These are phyloP conservation scores for Epichloe coenophiala DNA, from an alignment of 2,329 filamentous ascomycete species.

Conservation along the genomic window DNA sequence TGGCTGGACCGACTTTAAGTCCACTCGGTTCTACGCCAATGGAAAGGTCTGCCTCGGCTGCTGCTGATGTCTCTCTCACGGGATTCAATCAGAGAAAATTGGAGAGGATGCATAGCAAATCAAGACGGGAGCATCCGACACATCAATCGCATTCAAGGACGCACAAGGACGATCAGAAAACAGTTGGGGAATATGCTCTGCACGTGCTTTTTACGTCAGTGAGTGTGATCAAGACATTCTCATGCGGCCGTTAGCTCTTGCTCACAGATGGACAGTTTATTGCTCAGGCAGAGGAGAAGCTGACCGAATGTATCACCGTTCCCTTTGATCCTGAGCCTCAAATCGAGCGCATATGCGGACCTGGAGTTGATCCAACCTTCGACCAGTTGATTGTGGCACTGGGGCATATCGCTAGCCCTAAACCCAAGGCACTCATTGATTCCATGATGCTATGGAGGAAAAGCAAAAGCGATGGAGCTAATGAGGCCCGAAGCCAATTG, in stretches of 20 bases:
- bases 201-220: constrained; percentile 92
- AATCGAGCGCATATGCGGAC: constrained; percentile 82
- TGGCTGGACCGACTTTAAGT: constrained; percentile 26
- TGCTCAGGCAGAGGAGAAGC: constrained; percentile 89
- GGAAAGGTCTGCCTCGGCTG: constrained; percentile 34
- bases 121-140: constrained; percentile 58
- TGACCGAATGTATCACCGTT: constrained; percentile 73
- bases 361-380: constrained; percentile 74
- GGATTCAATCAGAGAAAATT: constrained; percentile 36
- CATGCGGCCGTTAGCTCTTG: constrained; percentile 6
- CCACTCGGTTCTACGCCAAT: constrained; percentile 13
- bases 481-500: constrained; percentile 47
- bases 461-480: constrained; percentile 81
- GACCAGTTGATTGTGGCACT: constrained; percentile 89
- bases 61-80: constrained; percentile 29
- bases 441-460: constrained; percentile 98
- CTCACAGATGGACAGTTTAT: constrained; percentile 50
- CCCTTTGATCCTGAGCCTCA: constrained; percentile 69
- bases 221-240: constrained; percentile 18
- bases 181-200: constrained; percentile 93
- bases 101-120: constrained; percentile 52
- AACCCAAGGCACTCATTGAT: constrained; percentile 90
- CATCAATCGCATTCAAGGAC: constrained; percentile 65
- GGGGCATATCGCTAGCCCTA: constrained; percentile 86
- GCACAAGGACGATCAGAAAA: constrained; percentile 66